These are phyloP conservation scores for Suillus cothurnatus DNA, from an alignment of 768 basidiomycete genomes.

Conservation along the genomic window DNA sequence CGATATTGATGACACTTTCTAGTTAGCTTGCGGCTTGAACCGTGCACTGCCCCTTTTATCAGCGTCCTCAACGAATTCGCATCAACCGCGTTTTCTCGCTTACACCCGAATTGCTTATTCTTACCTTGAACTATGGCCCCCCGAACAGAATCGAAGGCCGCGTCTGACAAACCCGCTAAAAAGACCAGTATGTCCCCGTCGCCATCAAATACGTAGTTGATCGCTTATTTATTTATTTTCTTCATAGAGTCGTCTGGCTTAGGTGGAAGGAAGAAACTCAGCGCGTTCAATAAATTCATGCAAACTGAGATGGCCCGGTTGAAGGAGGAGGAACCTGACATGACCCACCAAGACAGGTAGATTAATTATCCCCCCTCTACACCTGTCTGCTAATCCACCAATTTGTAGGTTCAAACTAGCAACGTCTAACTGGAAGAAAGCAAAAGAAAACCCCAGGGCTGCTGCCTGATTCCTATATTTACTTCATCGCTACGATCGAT, in stretches of 20 bases:
- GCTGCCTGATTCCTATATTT: slow-evolving; percentile 20
- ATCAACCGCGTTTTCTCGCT: slow-evolving; percentile 14
- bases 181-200: slow-evolving; percentile 49
- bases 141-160: slow-evolving; percentile 41
- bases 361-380: slow-evolving; percentile 1
- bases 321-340: slow-evolving; percentile 73
- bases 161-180: slow-evolving; percentile 51
- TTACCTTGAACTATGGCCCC: slow-evolving; percentile 42
- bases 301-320: slow-evolving; percentile 78
- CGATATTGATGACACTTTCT: slow-evolving; percentile 7
- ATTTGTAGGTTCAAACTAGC: slow-evolving; percentile 66
- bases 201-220: slow-evolving; percentile 17
- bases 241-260: slow-evolving; percentile 54
- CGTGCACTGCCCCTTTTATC: slow-evolving; percentile 31
- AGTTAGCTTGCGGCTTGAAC: slow-evolving; percentile 10
- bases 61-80: slow-evolving; percentile 28
- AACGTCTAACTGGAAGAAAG: slow-evolving; percentile 76
- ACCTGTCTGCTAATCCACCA: slow-evolving; percentile 9
- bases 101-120: slow-evolving; percentile 7
- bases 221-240: slow-evolving; percentile 21
- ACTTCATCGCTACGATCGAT: slow-evolving; percentile 11
- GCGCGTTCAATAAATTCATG: slow-evolving; percentile 81
- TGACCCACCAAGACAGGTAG: slow-evolving; percentile 76
- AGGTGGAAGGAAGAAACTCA: slow-evolving; percentile 61
- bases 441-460: slow-evolving; percentile 64